Percentiles rank a stretch among this genome's conserved stretches.
Evolutionary conservation across 202 grass and related monocot species (phyloP).

Genomic region (Schoenoplectus triqueter): DNA sequence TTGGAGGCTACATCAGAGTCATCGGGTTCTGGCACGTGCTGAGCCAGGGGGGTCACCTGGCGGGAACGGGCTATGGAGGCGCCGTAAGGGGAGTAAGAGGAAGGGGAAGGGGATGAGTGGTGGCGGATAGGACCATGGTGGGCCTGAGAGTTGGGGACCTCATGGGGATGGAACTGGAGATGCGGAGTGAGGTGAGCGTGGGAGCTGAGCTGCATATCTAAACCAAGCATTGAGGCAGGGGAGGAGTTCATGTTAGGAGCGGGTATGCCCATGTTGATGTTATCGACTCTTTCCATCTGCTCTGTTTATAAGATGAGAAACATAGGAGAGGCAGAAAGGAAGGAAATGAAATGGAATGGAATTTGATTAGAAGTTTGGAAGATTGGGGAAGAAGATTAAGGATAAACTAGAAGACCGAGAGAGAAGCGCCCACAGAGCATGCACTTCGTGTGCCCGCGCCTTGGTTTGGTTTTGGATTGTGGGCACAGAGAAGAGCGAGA

Average conservation of each 20-base stretch:
- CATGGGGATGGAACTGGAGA: constrained; percentile 30
- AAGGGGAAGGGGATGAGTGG: constrained; percentile 23
- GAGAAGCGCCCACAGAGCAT: constrained; percentile 35
- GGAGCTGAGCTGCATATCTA: constrained; percentile 41
- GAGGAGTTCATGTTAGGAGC: constrained; percentile 18
- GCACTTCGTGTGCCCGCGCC: constrained; percentile 29
- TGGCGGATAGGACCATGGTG: constrained; percentile 23
- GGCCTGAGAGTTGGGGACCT: not conserved
- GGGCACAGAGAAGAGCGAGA: not conserved
- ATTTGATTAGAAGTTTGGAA: not conserved
- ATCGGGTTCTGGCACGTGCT: not conserved
- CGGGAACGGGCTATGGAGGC: not conserved
- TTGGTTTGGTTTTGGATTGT: constrained; percentile 34
- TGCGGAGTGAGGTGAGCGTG: not conserved
- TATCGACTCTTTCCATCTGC: constrained; percentile 32
- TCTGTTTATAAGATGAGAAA: not conserved
- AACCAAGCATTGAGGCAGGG: constrained; percentile 25
- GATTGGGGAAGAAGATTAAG: not conserved
- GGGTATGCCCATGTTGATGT: constrained; percentile 25
- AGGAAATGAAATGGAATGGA: not conserved
- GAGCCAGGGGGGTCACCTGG: not conserved
- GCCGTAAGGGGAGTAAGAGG: constrained; percentile 29
- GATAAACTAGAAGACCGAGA: not conserved
- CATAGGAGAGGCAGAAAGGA: not conserved
- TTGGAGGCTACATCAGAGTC: constrained; percentile 25